Evolutionary conservation across 495 filamentous ascomycete species (phyloP).

Genomic region (Aspergillus affinis): DNA sequence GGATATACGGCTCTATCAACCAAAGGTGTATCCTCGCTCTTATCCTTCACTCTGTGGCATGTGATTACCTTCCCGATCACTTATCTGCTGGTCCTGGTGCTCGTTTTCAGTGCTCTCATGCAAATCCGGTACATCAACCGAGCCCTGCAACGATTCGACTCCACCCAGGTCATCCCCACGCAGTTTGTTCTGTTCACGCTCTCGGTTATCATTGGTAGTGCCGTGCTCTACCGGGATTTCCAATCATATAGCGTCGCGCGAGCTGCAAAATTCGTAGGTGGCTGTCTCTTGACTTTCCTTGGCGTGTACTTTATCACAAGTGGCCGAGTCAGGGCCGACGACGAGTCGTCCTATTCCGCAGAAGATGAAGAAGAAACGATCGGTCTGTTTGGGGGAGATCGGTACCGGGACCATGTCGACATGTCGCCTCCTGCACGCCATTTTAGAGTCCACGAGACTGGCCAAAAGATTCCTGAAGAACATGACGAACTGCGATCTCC

Average conservation of each 20-base stretch:
- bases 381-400: constrained; percentile 44
- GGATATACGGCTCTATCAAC: constrained; percentile 95
- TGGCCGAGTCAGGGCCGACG: constrained; percentile 44
- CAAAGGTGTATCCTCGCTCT: constrained; percentile 91
- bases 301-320: constrained; percentile 94
- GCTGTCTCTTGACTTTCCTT: constrained; percentile 86
- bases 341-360: constrained; percentile 46
- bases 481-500: constrained; percentile 29
- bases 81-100: constrained; percentile 74
- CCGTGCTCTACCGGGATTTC: constrained; percentile 91
- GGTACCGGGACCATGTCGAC: constrained; percentile 41
- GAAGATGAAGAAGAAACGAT: constrained; percentile 51
- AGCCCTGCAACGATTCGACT: constrained; percentile 90
- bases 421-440: constrained; percentile 30
- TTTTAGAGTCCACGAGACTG: constrained; percentile 19
- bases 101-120: constrained; percentile 83
- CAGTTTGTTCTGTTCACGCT: constrained; percentile 97
- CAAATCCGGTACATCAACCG: constrained; percentile 97
- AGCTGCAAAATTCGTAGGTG: constrained; percentile 80
- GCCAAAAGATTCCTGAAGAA: constrained; percentile 17
- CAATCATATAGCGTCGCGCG: constrained; percentile 69
- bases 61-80: constrained; percentile 89
- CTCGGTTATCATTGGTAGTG: constrained; percentile 91
- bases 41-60: constrained; percentile 83
- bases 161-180: constrained; percentile 93